Conservation (phyloP, 225 moss, liverwort and hornwort species). For the Takakia lepidozioides region DNA sequence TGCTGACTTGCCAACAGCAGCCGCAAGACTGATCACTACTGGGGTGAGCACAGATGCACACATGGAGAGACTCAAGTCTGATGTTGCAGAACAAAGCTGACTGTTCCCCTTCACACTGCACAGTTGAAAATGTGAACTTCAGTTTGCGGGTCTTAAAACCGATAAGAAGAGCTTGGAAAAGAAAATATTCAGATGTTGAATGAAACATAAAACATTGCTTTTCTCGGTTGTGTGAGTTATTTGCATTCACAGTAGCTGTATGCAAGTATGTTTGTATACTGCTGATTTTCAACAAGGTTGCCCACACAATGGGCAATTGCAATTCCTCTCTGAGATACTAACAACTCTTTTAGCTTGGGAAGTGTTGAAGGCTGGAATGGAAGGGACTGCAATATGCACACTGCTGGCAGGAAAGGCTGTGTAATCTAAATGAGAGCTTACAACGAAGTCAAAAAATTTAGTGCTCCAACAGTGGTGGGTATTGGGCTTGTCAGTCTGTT, state of each 20-base stretch:
- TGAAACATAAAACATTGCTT: too few relatives aligned
- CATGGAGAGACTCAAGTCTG: constrained; percentile 28
- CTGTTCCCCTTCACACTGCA: constrained; percentile 32
- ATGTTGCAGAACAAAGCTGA: constrained; percentile 27
- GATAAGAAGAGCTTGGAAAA: too few relatives aligned
- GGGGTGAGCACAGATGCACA: constrained; percentile 33
- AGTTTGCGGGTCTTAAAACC: too few relatives aligned
- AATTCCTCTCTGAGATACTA: constrained; percentile 4
- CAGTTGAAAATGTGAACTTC: too few relatives aligned
- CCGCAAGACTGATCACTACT: constrained; percentile 18
- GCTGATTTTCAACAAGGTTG: too few relatives aligned
- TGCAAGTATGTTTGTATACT: constrained; percentile 1
- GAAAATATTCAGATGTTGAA: too few relatives aligned
- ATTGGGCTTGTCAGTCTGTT: constrained; percentile 33
- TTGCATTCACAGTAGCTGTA: constrained; percentile 23
- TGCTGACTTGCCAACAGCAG: constrained; percentile 5
- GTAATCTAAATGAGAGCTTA: constrained; percentile 8
- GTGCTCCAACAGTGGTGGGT: constrained; percentile 19
- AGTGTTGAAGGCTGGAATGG: constrained; percentile 17
- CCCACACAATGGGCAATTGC: neutral
- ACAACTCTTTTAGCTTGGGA: constrained; percentile 34
- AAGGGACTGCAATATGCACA: neutral
- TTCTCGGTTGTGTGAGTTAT: neutral
- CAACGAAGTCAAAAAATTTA: constrained; percentile 33
- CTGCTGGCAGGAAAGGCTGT: neutral